Evolutionary conservation across 2,329 filamentous ascomycete species (phyloP).

Genomic region (Fusarium sp.): DNA sequence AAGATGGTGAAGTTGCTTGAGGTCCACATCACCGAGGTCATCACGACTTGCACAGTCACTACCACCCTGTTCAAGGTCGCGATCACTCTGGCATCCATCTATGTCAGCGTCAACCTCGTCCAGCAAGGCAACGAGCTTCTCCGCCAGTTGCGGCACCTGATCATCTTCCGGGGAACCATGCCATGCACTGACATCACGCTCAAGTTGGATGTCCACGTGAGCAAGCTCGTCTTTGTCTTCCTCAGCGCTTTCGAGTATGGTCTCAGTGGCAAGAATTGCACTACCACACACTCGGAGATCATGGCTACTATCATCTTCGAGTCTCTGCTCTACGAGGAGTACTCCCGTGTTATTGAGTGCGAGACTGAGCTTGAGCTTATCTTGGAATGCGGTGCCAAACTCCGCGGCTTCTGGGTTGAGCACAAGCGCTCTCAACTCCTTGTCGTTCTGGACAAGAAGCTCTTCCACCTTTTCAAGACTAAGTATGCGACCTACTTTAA

Average conservation of each 20-base stretch:
- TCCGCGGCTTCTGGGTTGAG: conserved; percentile 48
- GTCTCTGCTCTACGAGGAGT: conserved; percentile 46
- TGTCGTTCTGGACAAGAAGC: conserved; percentile 55
- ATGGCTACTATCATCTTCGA: conserved; percentile 50
- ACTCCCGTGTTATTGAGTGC: conserved; percentile 42
- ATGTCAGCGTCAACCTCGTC: conserved; percentile 58
- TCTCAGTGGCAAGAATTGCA: conserved; percentile 53
- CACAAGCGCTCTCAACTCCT: conserved; percentile 54
- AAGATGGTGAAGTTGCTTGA: conserved; percentile 59
- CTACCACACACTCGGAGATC: conserved; percentile 60
- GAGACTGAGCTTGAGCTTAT: conserved; percentile 42
- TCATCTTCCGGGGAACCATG: conserved; percentile 58
- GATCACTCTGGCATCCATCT: conserved; percentile 62
- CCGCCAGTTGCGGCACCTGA: conserved; percentile 65
- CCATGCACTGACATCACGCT: conserved; percentile 59
- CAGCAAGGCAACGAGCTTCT: conserved; percentile 60
- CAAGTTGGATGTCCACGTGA: conserved; percentile 55
- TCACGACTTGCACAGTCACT: conserved; percentile 55
- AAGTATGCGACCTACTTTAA: conserved; percentile 51
- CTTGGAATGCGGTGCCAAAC: conserved; percentile 47
- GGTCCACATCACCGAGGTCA: conserved; percentile 58
- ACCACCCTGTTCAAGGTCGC: conserved; percentile 66
- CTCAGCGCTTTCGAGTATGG: conserved; percentile 62
- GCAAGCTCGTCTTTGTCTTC: conserved; percentile 60
- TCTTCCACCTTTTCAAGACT: conserved; percentile 58